phyloP scores from a whole-genome alignment of 2,329 filamentous ascomycete species.

The Parafenestella ontariensis region DNA sequence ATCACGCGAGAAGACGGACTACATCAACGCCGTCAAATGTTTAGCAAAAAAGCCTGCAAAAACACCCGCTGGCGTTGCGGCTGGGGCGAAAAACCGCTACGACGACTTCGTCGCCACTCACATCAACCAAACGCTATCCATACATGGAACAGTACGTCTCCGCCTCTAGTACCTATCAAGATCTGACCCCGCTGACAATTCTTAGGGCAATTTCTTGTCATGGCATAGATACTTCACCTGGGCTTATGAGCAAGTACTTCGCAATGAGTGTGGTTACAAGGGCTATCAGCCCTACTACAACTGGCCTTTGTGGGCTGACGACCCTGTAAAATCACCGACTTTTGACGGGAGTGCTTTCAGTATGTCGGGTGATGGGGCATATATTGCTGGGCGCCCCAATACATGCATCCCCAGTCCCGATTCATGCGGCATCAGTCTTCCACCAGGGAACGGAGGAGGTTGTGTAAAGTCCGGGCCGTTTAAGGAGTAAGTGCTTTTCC shows the following conservation, averaged over 20 bases:
- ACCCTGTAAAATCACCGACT: conserved; percentile 57
- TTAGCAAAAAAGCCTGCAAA: conserved; percentile 30
- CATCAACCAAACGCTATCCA: conserved; percentile 39
- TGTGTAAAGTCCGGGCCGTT: conserved; percentile 63
- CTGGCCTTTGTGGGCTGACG: conserved; percentile 57
- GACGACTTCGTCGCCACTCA: conserved; percentile 43
- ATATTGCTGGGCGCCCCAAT: conserved; percentile 33
- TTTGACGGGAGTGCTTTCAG: conserved; percentile 63
- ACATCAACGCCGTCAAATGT: conserved; percentile 44
- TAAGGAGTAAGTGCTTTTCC: conserved; percentile 44
- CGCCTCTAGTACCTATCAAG: conserved; percentile 30
- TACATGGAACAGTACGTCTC: conserved; percentile 29
- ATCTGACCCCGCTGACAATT: conserved; percentile 35
- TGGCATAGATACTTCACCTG: conserved; percentile 55
- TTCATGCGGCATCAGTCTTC: conserved; percentile 46
- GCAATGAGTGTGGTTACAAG: conserved; percentile 52
- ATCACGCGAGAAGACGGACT: conserved; percentile 30
- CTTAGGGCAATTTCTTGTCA: conserved; percentile 38
- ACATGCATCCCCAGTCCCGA: conserved; percentile 35
- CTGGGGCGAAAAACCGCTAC: conserved; percentile 40
- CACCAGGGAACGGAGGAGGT: conserved; percentile 63
- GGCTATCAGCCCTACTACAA: conserved; percentile 59
- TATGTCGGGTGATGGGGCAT: conserved; percentile 56
- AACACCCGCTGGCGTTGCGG: conserved; percentile 25
- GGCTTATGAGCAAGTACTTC: conserved; percentile 52